These are phyloP conservation scores for Vanderwaltozyma polyspora DNA, from an alignment of 805 yeast species.

Conservation along the genomic window DNA sequence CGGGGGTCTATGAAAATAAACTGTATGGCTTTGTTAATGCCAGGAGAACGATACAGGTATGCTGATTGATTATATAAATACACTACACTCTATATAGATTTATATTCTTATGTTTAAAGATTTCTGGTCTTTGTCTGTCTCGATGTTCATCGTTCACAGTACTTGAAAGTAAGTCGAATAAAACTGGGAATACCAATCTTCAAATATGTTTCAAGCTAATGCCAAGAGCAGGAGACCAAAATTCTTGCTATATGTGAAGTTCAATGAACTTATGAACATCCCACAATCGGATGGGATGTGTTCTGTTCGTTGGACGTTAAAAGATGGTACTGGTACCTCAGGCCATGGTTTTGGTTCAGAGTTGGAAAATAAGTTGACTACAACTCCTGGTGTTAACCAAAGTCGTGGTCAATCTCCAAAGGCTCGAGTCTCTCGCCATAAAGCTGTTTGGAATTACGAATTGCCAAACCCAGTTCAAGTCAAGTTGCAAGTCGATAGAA, in stretches of 20 bases:
- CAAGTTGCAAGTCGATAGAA: slow-evolving; percentile 32
- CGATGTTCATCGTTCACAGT: too few species aligned
- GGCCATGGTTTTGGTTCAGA: slow-evolving; percentile 3
- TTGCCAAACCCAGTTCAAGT: slow-evolving; percentile 28
- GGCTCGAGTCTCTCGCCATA: slow-evolving; percentile 39
- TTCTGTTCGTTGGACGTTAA: slow-evolving; percentile 50
- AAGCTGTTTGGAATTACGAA: slow-evolving; percentile 37
- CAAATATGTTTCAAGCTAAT: too few species aligned
- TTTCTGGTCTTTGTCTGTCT: too few species aligned
- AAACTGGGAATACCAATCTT: too few species aligned
- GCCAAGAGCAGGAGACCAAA: slow-evolving; percentile 40
- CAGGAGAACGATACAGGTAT: too few species aligned
- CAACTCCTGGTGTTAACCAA: slow-evolving; percentile 3
- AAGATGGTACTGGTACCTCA: slow-evolving; percentile 33
- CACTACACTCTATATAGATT: too few species aligned
- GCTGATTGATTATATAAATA: too few species aligned
- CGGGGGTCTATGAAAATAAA: too few species aligned
- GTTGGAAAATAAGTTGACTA: not conserved
- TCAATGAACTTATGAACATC: slow-evolving; percentile 68
- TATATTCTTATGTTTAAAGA: too few species aligned
- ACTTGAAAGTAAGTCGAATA: too few species aligned
- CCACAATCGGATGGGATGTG: slow-evolving; percentile 70
- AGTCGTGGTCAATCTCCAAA: slow-evolving; percentile 32
- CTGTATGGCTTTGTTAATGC: too few species aligned
- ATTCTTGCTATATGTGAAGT: slow-evolving; percentile 46